Percentiles rank a stretch among this genome's conserved stretches.
These are phyloP conservation scores for Globisporangium acanthophoron DNA, from an alignment of 352 stramenopile genomes.

Conservation along the genomic window DNA sequence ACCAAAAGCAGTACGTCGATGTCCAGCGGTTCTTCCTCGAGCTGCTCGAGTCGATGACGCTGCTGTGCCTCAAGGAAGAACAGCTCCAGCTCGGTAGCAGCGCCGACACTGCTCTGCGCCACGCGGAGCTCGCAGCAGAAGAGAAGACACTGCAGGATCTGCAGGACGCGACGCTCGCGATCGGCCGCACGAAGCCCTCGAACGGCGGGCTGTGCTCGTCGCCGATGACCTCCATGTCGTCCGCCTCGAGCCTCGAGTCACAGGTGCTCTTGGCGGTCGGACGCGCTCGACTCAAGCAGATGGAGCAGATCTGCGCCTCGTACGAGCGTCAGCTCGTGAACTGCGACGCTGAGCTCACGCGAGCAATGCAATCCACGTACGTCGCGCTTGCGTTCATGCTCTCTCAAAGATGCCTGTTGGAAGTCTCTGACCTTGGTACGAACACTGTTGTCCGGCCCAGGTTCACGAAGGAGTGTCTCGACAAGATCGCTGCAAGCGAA, in stretches of 20 bases:
- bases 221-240: neutral
- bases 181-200: neutral
- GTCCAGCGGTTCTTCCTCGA: slow-evolving; percentile 46
- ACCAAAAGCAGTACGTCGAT: slow-evolving; percentile 46
- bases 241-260: slow-evolving; percentile 26
- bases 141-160: slow-evolving; percentile 49
- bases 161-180: slow-evolving; percentile 19
- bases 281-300: slow-evolving; percentile 30
- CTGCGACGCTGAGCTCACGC: slow-evolving; percentile 41
- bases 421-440: neutral
- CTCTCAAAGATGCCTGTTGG: neutral
- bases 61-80: slow-evolving; percentile 33
- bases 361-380: slow-evolving; percentile 38
- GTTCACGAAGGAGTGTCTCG: slow-evolving; percentile 29
- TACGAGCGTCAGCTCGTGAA: slow-evolving; percentile 53
- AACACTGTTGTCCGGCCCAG: slow-evolving; percentile 1
- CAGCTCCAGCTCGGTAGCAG: slow-evolving; percentile 19
- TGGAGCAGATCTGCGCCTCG: slow-evolving; percentile 27
- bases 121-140: slow-evolving; percentile 23
- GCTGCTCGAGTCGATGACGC: slow-evolving; percentile 41
- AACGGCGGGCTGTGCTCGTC: neutral
- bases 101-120: slow-evolving; percentile 6
- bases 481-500: slow-evolving; percentile 33
- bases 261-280: slow-evolving; percentile 37
- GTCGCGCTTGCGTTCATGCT: neutral